These are phyloP conservation scores for Ceratocystis eucalypticola DNA, from an alignment of 2,329 filamentous ascomycete genomes.

Conservation along the genomic window DNA sequence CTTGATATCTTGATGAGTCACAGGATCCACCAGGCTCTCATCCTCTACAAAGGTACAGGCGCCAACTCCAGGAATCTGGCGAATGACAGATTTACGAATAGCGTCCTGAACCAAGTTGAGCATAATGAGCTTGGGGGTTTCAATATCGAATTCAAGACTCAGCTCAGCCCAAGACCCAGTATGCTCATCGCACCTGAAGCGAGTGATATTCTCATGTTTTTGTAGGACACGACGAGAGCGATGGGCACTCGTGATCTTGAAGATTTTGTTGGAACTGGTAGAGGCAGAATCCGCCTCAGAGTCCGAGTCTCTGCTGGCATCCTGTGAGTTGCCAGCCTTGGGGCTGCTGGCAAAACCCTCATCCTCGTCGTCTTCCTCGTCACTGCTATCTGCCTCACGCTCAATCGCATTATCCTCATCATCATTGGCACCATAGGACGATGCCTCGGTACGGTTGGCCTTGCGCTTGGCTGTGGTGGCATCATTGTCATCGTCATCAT, in stretches of 20 bases:
- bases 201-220: conserved; percentile 51
- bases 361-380: conserved; percentile 40
- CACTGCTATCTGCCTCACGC: conserved; percentile 40
- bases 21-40: conserved; percentile 38
- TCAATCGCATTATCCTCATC: conserved; percentile 75
- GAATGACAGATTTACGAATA: conserved; percentile 65
- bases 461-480: conserved; percentile 60
- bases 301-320: conserved; percentile 25
- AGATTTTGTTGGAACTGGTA: conserved; percentile 25
- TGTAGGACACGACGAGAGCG: conserved; percentile 53
- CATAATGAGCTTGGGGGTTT: conserved; percentile 82
- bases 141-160: conserved; percentile 66
- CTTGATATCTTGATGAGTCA: conserved; percentile 36
- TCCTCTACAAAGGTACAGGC: conserved; percentile 53
- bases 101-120: conserved; percentile 77
- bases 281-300: conserved; percentile 16
- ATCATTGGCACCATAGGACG: conserved; percentile 85
- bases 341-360: conserved; percentile 39
- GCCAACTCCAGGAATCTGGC: conserved; percentile 67
- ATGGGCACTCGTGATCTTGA: conserved; percentile 21
- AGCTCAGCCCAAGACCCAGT: conserved; percentile 64
- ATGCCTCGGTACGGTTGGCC: conserved; percentile 64
- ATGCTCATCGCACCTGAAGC: conserved; percentile 67
- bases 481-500: conserved; percentile 65
- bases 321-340: conserved; percentile 19